Conservation (phyloP, 768 basidiomycete genomes). For the Candolleomyces eurysporus region DNA sequence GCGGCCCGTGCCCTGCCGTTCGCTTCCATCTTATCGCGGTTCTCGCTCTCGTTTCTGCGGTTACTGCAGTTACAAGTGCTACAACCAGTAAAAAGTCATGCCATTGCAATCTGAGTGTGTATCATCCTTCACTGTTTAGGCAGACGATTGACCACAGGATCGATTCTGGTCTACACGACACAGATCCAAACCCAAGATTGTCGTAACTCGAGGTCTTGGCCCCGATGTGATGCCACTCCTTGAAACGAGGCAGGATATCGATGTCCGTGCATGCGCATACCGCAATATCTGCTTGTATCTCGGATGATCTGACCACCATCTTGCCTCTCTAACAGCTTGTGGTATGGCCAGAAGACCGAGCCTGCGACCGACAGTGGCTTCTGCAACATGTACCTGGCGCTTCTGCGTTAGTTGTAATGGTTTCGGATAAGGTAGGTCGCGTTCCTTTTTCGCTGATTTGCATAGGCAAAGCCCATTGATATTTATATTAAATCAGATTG, state of each 20-base stretch:
- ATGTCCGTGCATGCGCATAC: constrained; percentile 36
- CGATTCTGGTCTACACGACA: neutral
- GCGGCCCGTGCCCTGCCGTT: no score
- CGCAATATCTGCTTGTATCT: neutral
- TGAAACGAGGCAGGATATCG: constrained; percentile 45
- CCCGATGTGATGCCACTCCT: constrained; percentile 62
- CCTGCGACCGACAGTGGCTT: constrained; percentile 68
- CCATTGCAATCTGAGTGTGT: neutral
- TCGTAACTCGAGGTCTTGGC: constrained; percentile 61
- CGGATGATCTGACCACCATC: neutral
- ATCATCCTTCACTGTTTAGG: neutral
- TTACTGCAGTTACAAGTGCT: no score
- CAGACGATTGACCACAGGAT: neutral
- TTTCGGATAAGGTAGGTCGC: constrained; percentile 63
- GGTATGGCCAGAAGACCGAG: constrained; percentile 49
- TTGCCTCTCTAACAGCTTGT: constrained; percentile 27
- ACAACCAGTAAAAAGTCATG: no score
- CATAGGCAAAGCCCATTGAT: neutral
- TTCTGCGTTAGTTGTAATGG: constrained; percentile 58
- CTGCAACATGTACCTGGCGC: constrained; percentile 70
- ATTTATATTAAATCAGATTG: constrained; percentile 44
- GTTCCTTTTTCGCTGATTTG: neutral
- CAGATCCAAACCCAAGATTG: constrained; percentile 35
- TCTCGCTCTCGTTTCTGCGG: no score
- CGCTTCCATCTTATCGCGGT: no score